These are phyloP conservation scores for Yamadazyma nakazawae DNA, from an alignment of 805 yeast species.

Conservation along the genomic window DNA sequence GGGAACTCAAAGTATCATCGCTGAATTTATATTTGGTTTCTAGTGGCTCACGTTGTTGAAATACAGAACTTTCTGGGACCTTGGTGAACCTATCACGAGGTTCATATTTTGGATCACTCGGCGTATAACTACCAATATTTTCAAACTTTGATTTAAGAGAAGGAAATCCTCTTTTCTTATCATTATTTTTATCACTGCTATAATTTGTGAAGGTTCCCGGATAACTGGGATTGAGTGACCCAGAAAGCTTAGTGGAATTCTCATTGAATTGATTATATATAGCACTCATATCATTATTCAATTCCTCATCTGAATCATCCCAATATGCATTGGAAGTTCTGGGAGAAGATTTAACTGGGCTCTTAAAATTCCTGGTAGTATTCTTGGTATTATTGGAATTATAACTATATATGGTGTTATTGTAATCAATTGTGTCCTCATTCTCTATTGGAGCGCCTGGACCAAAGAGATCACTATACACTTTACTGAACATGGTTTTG, in stretches of 20 bases:
- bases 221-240: neutral
- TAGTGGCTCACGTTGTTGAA: neutral
- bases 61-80: constrained; percentile 1
- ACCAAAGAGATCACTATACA: constrained; percentile 14
- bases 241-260: constrained; percentile 8
- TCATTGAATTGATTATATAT: constrained; percentile 11
- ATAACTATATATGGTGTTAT: constrained; percentile 20
- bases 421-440: constrained; percentile 36
- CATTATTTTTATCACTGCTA: neutral
- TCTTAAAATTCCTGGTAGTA: neutral
- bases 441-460: constrained; percentile 22
- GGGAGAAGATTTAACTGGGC: neutral
- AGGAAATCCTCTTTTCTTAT: constrained; percentile 2
- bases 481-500: constrained; percentile 10
- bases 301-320: constrained; percentile 17
- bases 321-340: neutral
- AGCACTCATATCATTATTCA: constrained; percentile 13
- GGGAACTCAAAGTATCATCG: neutral
- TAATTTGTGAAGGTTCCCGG: constrained; percentile 6
- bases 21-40: neutral
- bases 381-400: neutral
- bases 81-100: constrained; percentile 1
- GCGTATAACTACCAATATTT: neutral
- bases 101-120: neutral
- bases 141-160: constrained; percentile 4